A percentile compares a stretch with the other conserved stretches of the same genome.
phyloP scores from a whole-genome alignment of 345 rosid species.

The Salix arbutifolia region DNA sequence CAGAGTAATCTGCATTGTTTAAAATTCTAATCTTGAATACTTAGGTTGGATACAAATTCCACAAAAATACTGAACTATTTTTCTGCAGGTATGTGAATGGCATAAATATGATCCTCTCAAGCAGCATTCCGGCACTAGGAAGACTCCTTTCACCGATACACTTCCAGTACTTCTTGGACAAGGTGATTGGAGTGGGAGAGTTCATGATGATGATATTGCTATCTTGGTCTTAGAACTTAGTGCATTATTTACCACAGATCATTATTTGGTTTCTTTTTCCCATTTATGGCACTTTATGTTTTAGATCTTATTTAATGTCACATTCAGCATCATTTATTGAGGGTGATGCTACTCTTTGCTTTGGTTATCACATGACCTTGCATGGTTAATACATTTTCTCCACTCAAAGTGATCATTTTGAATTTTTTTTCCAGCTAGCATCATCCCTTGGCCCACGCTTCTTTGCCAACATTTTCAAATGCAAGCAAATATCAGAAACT shows the following conservation, averaged over 20 bases:
- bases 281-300: neutral
- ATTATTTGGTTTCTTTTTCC: neutral
- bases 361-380: too few relatives aligned
- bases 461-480: constrained; percentile 88
- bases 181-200: constrained; percentile 33
- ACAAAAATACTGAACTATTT: constrained; percentile 18
- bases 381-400: neutral
- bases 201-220: neutral
- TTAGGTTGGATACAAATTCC: neutral
- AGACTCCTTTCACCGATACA: constrained; percentile 62
- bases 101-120: constrained; percentile 53
- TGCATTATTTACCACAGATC: neutral
- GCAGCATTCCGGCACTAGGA: constrained; percentile 60
- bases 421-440: constrained; percentile 65
- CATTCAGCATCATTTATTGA: neutral
- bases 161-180: constrained; percentile 79
- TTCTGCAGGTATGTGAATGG: constrained; percentile 68
- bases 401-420: neutral
- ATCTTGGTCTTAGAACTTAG: neutral
- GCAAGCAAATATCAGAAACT: constrained; percentile 94
- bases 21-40: neutral
- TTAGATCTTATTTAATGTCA: neutral
- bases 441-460: constrained; percentile 97
- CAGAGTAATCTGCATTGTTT: constrained; percentile 47
- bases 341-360: neutral